Base-by-base conservation (phyloP, 1,284 basidiomycete species). In the Rhodotorula sp. region DNA sequence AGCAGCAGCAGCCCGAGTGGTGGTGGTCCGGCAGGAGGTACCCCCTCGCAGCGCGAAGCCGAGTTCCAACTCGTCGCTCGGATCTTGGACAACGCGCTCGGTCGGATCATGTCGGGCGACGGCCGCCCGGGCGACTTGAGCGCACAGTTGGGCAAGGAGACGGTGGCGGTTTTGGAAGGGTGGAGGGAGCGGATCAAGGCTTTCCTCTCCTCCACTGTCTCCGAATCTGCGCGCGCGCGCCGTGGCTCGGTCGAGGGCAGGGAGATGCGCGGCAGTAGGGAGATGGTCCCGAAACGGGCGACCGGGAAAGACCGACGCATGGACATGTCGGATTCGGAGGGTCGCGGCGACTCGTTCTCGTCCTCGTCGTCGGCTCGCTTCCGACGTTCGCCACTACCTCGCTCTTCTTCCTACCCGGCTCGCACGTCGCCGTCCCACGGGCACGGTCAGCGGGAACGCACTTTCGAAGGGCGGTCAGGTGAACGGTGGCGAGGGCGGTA, bases 71-170 rank as follows among this genome's bases (percentile, higher is more conserved):
- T 26, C 24, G 26, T 54, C 53, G 53, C 53, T 12, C 53, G 53
- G 6, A 54, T 54, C 26, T 29, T 54, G 53, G 29, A 54, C 26
- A 54, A 54, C 53, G 53, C 53, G 53, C n/a, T 54, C 53, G 53
- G 53, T 12, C 53, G 53, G 53, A 54, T 54, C 53, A 18, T 54
- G 26, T n/a, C 42, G n/a, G n/a, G 57, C 18, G 42, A 59, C 29
- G 57, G 57, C 15, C 33, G 57, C n/a, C 42, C 57, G 42, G 57
- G n/a, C 15, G 57, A 45, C 42, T 45, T n/a, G 57, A 46, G 59
- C 45, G 45, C 45, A 20, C 45, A 51, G 24, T 30, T 49, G 14
- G 48, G 33, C 8, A 5, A 7, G 12, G 60, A 61, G 30, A 51
- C 22, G 46, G 37, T 37, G 29, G 37, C 37, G 30, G 33, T 33